Evolutionary conservation across 176 grass and related monocot genomes (phyloP).

Genomic region (Oryza glumipatula): DNA sequence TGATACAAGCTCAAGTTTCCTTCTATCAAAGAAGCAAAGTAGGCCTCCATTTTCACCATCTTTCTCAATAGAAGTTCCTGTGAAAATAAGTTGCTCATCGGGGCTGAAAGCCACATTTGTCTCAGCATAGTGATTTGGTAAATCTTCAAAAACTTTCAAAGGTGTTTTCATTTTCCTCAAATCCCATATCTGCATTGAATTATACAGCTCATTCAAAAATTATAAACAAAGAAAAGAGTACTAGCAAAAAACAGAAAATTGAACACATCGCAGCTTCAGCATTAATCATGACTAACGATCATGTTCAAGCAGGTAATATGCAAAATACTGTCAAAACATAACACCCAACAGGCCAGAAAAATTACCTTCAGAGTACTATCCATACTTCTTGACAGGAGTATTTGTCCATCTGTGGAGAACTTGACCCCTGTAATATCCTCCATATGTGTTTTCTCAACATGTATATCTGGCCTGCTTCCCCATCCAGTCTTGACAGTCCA

Average conservation of each 20-base stretch:
- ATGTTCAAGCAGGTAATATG: background rate
- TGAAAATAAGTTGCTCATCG: slow-evolving; percentile 93
- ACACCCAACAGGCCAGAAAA: slow-evolving; percentile 13
- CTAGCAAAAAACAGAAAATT: background rate
- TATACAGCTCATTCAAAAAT: slow-evolving; percentile 37
- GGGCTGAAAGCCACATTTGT: slow-evolving; percentile 91
- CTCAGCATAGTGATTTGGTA: slow-evolving; percentile 88
- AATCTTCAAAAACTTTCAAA: slow-evolving; percentile 84
- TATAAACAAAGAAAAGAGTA: slow-evolving; percentile 27
- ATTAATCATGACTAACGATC: slow-evolving; percentile 24
- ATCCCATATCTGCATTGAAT: slow-evolving; percentile 83
- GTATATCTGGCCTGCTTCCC: slow-evolving; percentile 97
- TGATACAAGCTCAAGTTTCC: slow-evolving; percentile 91
- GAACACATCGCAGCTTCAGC: background rate
- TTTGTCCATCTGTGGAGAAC: slow-evolving; percentile 88
- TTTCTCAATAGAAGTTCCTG: slow-evolving; percentile 95
- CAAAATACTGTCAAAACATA: slow-evolving; percentile 34
- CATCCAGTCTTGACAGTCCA: slow-evolving; percentile 98
- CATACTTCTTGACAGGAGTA: slow-evolving; percentile 95
- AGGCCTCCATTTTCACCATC: slow-evolving; percentile 77
- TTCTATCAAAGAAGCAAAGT: slow-evolving; percentile 97
- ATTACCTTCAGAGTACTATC: slow-evolving; percentile 93
- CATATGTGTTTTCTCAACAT: slow-evolving; percentile 77
- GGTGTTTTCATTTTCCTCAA: slow-evolving; percentile 76
- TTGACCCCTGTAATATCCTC: slow-evolving; percentile 97